phyloP scores from a whole-genome alignment of 1,284 basidiomycete species.

The Cryptococcus maquisensis region DNA sequence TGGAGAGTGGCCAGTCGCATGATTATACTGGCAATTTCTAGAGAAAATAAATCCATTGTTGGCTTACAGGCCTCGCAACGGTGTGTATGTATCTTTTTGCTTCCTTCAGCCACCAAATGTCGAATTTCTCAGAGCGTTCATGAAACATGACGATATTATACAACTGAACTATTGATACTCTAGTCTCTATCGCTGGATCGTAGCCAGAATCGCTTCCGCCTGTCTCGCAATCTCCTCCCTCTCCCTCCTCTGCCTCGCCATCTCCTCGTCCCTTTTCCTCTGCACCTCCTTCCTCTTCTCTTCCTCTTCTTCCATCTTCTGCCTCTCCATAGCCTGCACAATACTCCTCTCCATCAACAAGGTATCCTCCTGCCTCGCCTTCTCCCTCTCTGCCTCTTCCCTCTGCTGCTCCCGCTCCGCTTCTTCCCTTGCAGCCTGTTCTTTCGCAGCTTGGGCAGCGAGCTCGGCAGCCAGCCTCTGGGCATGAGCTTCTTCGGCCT shows the following conservation, averaged over 20 bases:
- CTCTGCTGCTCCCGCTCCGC: constrained; percentile 30
- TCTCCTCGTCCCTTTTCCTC: constrained; percentile 32
- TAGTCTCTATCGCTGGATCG: constrained; percentile 13
- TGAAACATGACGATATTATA: neutral
- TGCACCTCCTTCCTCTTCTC: constrained; percentile 34
- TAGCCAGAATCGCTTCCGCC: constrained; percentile 43
- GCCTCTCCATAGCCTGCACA: constrained; percentile 40
- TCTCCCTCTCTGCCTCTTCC: constrained; percentile 26
- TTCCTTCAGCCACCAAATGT: neutral
- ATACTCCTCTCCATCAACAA: constrained; percentile 41
- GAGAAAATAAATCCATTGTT: neutral
- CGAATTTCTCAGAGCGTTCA: neutral
- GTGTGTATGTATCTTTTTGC: constrained; percentile 16
- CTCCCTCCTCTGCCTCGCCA: constrained; percentile 34
- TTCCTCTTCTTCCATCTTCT: constrained; percentile 35
- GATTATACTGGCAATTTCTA: neutral
- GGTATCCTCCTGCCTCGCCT: constrained; percentile 37
- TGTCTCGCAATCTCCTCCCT: constrained; percentile 38
- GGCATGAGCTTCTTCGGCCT: constrained; percentile 37
- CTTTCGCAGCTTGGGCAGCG: constrained; percentile 38
- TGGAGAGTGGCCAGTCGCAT: neutral
- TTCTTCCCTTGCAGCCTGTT: constrained; percentile 37
- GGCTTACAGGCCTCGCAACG: neutral
- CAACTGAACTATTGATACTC: neutral
- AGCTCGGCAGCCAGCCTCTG: constrained; percentile 37